Base-by-base conservation (phyloP, 768 basidiomycete genomes). In the Suillus fuscotomentosus region DNA sequence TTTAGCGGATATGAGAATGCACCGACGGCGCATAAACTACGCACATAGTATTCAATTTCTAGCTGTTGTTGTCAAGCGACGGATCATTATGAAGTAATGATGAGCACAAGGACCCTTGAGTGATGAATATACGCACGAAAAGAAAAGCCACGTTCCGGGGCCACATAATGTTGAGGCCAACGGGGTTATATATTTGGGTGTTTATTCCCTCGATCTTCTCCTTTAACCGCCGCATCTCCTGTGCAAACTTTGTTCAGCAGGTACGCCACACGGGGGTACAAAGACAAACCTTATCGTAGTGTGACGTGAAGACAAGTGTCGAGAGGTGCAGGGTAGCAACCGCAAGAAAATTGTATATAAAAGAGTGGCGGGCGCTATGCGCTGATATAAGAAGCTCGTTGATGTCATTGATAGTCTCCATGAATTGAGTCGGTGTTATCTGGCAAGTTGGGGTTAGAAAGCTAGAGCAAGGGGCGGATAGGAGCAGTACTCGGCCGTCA, bases 41-140 rank as follows among this genome's bases (percentile, higher is more conserved):
- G 79, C 62, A 92, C 91, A 77, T 95, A 95, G 79, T 95, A 95
- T 71, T 98, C 96, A 64, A 98, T 92, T 80, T 98, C 96, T 70
- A 98, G 83, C 96, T 98, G 70, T 54, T 54, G 38, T 11, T 8
- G 45, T 60, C 17, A 2, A 24, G 70, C 47, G 65, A 62, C 15
- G 36, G 14, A 36, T 11, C 20, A 20, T 54, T 34, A 14, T 9
- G 55, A 36, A 63, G 60, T 43, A 64, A 22, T 39, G 22, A 42
- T 59, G 41, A 59, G 41, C 41, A 27, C 41, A 42, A 60, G 60
- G 59, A 60, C 54, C 54, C 7, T 27, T 3, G 27, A 2, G 38
- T n/a, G 17, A 14, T 43, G 59, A 62, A 45, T 34, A 34, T 10
- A 90, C 96, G 77, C 74, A 98, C 97, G 78, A 91, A 99, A 69